phyloP scores from a whole-genome alignment of 345 rosid species.

The Eucalyptus globulus region DNA sequence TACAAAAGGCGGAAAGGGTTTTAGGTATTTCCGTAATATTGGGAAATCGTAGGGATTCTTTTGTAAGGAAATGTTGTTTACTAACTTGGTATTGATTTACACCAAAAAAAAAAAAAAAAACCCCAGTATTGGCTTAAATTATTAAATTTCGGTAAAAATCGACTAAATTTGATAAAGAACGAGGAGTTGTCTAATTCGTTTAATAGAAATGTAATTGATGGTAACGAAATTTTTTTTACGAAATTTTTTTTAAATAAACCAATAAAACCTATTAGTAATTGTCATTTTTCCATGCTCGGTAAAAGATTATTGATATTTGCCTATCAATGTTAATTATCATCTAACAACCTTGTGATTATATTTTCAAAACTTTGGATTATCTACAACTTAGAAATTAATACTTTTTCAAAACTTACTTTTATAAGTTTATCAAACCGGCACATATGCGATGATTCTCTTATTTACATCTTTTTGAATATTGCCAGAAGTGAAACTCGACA shows the following conservation, averaged over 20 bases:
- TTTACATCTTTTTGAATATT: accelerated
- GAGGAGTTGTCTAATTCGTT: background rate
- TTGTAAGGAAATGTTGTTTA: background rate
- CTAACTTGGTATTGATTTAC: too few relatives aligned
- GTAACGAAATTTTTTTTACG: background rate
- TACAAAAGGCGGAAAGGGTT: background rate
- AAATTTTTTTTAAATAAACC: accelerated
- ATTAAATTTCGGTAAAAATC: background rate
- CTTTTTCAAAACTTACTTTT: background rate
- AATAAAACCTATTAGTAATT: accelerated
- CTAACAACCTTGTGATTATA: accelerated
- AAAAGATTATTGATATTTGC: background rate
- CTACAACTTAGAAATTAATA: background rate
- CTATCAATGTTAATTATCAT: background rate
- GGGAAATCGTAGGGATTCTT: background rate
- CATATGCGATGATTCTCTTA: accelerated
- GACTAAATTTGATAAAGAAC: background rate
- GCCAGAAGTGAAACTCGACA: accelerated
- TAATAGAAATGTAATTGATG: background rate
- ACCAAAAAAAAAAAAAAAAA: too few relatives aligned
- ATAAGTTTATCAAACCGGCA: accelerated
- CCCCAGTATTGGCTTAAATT: background rate
- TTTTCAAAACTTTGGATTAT: background rate
- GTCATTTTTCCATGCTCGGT: accelerated
- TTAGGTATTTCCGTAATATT: background rate